Base-by-base conservation (phyloP, 1,284 basidiomycete genomes). In the Leccinum variabile region DNA sequence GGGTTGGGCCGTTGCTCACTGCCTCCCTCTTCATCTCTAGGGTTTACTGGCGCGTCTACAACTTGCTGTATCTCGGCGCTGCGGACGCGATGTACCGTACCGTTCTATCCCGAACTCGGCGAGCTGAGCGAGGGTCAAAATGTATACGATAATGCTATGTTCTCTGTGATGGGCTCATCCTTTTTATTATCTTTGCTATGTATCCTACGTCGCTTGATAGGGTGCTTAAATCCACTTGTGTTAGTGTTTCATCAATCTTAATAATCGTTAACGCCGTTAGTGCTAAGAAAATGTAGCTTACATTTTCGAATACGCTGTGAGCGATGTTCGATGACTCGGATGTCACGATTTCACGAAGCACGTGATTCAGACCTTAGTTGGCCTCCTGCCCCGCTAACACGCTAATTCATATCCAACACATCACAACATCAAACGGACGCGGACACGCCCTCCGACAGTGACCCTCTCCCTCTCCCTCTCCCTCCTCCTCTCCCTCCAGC, bases 21-120 rank as follows among this genome's bases (percentile, higher is more conserved):
- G 1, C 55, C 13, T 6, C 4, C 2, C 11, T 41, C 49, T 54
- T 50, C 13, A 25, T 50, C 30, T 59, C 10, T 61, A 81, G 81
- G 3, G 81, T 85, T 7, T 97, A 96, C 75, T 98, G 95, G 91
- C 86, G 95, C 59, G 81, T 96, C 67, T 98, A 97, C 80, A 98
- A 94, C 76, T 87, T 93, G 7, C 79, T 95, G 44, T 94, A 97
- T 73, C 84, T 97, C 16, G 95, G 96, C 53, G 90, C 95, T 1
- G 78, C 88, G 55, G 95, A 98, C 72, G 88, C 94, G 8, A 83
- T 98, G 77, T n/a, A n/a, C n/a, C n/a, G 95, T 98, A 4, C 95
- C 94, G 0, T 98, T 96, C 81, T 98, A 96, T 76, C 96, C 97
- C 32, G 92, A 95, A 72, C 79, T 96, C 16, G 84, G 90, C 4